phyloP scores from a whole-genome alignment of 148 eudicot species.

The Rhododendron griersonianum region DNA sequence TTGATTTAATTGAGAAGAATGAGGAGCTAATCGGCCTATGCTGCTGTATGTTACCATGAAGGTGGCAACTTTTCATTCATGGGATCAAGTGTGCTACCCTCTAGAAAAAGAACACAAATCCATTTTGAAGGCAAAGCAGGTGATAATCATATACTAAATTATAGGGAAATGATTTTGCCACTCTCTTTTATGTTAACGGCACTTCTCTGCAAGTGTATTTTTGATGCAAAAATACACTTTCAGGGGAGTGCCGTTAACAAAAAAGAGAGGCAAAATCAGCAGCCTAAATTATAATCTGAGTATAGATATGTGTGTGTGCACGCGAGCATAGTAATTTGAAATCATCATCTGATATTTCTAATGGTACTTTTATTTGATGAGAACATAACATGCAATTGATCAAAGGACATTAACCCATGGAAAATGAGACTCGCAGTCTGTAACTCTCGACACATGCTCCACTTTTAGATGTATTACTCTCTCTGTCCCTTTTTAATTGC shows the following conservation, averaged over 20 bases:
- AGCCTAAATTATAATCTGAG: not conserved
- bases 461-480: too few species aligned
- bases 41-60: not conserved
- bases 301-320: too few species aligned
- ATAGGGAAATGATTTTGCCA: too few species aligned
- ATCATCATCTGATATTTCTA: not conserved
- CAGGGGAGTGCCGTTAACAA: too few species aligned
- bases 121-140: not conserved
- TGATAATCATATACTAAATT: not conserved
- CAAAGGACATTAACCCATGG: not conserved
- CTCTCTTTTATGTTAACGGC: too few species aligned
- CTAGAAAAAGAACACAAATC: not conserved
- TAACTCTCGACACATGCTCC: not conserved
- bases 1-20: not conserved
- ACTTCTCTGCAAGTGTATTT: too few species aligned
- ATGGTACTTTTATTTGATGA: not conserved
- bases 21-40: not conserved
- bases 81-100: not conserved
- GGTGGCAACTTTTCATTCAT: not conserved
- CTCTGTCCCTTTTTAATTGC: too few species aligned
- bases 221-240: too few species aligned
- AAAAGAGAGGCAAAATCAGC: too few species aligned
- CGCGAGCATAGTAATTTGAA: not conserved
- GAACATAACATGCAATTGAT: not conserved
- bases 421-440: not conserved